Conservation (phyloP, 2,329 filamentous ascomycete species). For the Amesomyces nigricolor region DNA sequence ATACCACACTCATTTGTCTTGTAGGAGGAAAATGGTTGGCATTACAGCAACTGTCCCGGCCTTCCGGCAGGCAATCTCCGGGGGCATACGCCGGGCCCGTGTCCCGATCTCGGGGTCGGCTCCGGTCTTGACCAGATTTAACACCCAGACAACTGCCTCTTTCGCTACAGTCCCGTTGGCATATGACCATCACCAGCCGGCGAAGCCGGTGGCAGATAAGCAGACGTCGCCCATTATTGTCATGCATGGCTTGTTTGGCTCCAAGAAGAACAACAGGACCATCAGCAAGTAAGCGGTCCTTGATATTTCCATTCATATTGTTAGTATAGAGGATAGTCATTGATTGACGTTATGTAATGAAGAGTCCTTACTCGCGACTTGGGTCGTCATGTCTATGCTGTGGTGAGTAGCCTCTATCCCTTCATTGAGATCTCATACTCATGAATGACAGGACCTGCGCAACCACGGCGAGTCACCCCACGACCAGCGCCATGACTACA, state of each 20-base stretch:
- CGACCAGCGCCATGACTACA: slow-evolving; percentile 68
- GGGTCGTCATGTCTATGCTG: slow-evolving; percentile 70
- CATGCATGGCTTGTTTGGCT: slow-evolving; percentile 89
- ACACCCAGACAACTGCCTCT: background rate
- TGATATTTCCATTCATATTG: background rate
- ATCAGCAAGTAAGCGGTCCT: slow-evolving; percentile 75
- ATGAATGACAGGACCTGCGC: slow-evolving; percentile 62
- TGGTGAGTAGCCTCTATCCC: slow-evolving; percentile 48
- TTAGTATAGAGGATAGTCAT: background rate
- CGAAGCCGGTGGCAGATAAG: slow-evolving; percentile 38
- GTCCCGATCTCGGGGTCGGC: slow-evolving; percentile 1
- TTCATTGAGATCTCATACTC: slow-evolving; percentile 4
- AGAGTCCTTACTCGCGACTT: slow-evolving; percentile 66
- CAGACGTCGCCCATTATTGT: slow-evolving; percentile 66
- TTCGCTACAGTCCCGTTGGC: slow-evolving; percentile 42
- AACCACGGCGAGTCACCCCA: slow-evolving; percentile 94
- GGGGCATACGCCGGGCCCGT: slow-evolving; percentile 1
- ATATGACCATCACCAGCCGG: slow-evolving; percentile 62
- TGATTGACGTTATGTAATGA: background rate
- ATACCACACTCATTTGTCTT: background rate
- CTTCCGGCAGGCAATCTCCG: background rate
- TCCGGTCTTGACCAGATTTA: background rate
- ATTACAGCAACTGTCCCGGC: background rate
- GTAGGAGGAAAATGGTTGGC: slow-evolving; percentile 1
- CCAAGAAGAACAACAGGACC: slow-evolving; percentile 88